These are phyloP conservation scores for Naganishia sp. DNA, from an alignment of 1,284 basidiomycete species.

Conservation along the genomic window DNA sequence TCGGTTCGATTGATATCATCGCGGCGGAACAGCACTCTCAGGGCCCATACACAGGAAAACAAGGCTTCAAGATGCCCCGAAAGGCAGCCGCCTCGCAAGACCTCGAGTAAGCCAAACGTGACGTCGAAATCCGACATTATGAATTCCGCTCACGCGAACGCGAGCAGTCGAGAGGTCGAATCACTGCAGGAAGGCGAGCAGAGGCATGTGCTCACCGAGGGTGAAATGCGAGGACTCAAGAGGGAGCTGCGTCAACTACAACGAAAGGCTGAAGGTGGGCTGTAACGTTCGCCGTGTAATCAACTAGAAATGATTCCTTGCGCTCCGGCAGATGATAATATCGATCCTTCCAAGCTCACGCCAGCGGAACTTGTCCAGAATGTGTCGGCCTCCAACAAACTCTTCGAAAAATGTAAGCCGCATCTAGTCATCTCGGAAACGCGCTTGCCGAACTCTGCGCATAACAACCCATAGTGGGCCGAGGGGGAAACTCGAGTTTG, in stretches of 20 bases:
- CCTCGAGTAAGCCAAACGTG: too few species aligned
- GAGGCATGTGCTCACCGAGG: neutral
- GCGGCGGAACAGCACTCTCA: too few species aligned
- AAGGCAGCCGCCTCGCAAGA: neutral
- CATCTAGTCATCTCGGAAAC: neutral
- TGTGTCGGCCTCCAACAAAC: slow-evolving; percentile 4
- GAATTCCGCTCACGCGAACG: neutral
- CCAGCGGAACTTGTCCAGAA: neutral
- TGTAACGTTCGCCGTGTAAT: neutral
- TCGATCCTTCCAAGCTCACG: slow-evolving; percentile 4
- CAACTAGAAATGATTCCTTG: neutral
- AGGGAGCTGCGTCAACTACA: slow-evolving; percentile 15
- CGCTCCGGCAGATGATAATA: slow-evolving; percentile 18
- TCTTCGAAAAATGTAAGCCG: slow-evolving; percentile 7
- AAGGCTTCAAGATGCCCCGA: neutral
- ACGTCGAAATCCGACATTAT: neutral
- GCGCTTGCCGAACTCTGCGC: neutral
- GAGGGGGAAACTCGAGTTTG: slow-evolving; percentile 25
- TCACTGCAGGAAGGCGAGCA: neutral
- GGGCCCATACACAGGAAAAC: too few species aligned
- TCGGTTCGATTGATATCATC: too few species aligned
- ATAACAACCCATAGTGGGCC: neutral
- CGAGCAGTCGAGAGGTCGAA: slow-evolving; percentile 11
- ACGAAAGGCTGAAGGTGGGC: slow-evolving; percentile 11
- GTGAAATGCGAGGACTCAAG: slow-evolving; percentile 6